A percentile compares a stretch with the other conserved stretches of the same genome.
These are phyloP conservation scores for Rasamsonia emersonii DNA, from an alignment of 2,329 filamentous ascomycete genomes.

Conservation along the genomic window DNA sequence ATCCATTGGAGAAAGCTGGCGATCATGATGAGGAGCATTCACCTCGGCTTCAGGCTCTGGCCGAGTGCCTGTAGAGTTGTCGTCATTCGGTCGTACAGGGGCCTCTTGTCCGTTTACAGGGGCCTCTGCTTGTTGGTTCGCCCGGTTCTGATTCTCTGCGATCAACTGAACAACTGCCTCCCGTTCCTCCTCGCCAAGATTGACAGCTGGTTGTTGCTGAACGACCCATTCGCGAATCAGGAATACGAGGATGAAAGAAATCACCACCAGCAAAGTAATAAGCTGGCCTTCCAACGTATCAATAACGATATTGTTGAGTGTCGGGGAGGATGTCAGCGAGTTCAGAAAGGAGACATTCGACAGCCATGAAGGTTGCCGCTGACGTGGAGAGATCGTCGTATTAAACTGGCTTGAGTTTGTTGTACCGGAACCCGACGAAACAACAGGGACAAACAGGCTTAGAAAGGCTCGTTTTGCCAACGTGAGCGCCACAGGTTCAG, in stretches of 20 bases:
- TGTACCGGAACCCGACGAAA: slow-evolving; percentile 20
- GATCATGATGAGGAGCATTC: slow-evolving; percentile 6
- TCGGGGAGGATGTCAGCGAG: slow-evolving; percentile 55
- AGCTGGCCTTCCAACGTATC: slow-evolving; percentile 85
- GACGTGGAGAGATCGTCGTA: slow-evolving; percentile 18
- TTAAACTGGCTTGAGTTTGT: slow-evolving; percentile 17
- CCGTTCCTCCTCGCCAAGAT: slow-evolving; percentile 55
- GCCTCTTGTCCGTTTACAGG: slow-evolving; percentile 9
- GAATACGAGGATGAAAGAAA: slow-evolving; percentile 94
- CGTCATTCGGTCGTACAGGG: slow-evolving; percentile 1
- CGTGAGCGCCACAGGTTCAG: slow-evolving; percentile 39
- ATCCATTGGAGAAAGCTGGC: slow-evolving; percentile 3
- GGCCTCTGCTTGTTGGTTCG: slow-evolving; percentile 16
- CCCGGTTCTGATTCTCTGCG: slow-evolving; percentile 29
- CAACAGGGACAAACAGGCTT: slow-evolving; percentile 23
- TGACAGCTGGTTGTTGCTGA: slow-evolving; percentile 89
- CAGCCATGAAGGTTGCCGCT: slow-evolving; percentile 42
- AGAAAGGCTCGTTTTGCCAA: slow-evolving; percentile 37
- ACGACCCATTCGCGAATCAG: slow-evolving; percentile 96
- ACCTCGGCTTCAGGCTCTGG: slow-evolving; percentile 7
- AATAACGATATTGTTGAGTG: slow-evolving; percentile 69
- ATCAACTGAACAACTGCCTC: slow-evolving; percentile 43
- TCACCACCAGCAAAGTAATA: slow-evolving; percentile 82
- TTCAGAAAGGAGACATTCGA: slow-evolving; percentile 51
- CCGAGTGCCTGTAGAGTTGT: slow-evolving; percentile 5